Percentiles rank a stretch among this genome's conserved stretches.
Conservation (phyloP, 139 green algal genomes). For the Haematococcus lacustris region DNA sequence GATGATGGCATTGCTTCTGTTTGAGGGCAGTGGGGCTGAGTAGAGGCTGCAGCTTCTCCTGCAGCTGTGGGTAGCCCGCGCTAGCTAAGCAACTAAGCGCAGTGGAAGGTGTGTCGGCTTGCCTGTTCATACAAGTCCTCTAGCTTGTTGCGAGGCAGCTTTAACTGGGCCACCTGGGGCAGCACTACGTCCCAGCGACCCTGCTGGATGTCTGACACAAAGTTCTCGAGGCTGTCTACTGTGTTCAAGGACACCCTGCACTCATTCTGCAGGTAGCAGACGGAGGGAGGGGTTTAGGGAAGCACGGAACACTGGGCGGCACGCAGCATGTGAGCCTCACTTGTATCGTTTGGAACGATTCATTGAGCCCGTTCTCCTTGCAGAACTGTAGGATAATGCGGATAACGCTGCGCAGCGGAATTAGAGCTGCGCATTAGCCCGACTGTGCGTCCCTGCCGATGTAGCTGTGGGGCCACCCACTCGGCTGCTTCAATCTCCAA, state of each 20-base stretch:
- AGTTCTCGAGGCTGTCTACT: constrained; percentile 84
- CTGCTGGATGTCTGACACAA: constrained; percentile 81
- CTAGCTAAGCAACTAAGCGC: background rate
- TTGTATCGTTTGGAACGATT: constrained; percentile 86
- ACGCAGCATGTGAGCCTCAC: constrained; percentile 27
- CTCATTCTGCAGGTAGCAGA: constrained; percentile 60
- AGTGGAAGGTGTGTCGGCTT: too few species aligned
- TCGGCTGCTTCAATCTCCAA: constrained; percentile 86
- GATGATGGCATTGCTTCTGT: too few species aligned
- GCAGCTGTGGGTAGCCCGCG: background rate
- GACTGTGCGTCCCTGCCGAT: background rate
- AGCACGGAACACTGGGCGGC: too few species aligned
- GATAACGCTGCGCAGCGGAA: constrained; percentile 69
- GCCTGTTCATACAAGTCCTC: constrained; percentile 94
- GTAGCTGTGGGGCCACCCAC: constrained; percentile 35
- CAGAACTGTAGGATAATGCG: constrained; percentile 97
- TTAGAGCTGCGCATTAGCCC: background rate
- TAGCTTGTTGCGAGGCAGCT: constrained; percentile 80
- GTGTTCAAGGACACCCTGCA: constrained; percentile 92
- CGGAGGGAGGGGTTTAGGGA: background rate
- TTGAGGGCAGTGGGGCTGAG: too few species aligned
- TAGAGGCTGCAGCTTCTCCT: too few species aligned
- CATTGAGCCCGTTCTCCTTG: constrained; percentile 85
- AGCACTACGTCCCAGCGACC: constrained; percentile 90
- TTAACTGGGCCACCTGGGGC: constrained; percentile 71